Evolutionary conservation across 108 stramenopile species (phyloP).

Genomic region (Schizochytrium sp.): DNA sequence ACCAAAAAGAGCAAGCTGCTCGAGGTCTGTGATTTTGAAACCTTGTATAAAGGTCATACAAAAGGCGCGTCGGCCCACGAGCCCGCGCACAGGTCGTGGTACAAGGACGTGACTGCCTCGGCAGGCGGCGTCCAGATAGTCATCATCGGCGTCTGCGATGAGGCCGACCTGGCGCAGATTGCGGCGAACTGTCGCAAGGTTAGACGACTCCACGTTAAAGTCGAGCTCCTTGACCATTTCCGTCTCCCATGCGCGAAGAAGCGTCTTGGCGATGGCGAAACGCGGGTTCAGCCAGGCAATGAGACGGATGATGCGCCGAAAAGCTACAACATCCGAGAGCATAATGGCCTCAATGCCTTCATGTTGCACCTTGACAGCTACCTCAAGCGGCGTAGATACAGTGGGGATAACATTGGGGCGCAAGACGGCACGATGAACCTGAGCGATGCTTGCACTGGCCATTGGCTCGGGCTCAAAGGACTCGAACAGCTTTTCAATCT

Average conservation of each 20-base stretch:
- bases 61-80: background rate
- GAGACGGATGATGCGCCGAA: background rate
- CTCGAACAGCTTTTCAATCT: constrained; percentile 63
- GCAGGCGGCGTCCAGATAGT: background rate
- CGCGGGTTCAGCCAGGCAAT: background rate
- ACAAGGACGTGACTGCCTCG: background rate
- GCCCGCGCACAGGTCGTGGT: background rate
- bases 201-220: background rate
- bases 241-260: background rate
- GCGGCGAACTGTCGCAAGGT: background rate
- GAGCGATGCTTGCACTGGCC: constrained; percentile 80
- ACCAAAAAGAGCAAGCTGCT: background rate
- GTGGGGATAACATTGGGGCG: background rate
- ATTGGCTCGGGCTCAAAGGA: constrained; percentile 68
- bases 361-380: constrained; percentile 90
- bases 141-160: background rate
- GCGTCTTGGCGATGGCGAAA: background rate
- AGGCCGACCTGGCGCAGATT: background rate
- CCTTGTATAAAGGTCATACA: background rate
- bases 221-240: constrained; percentile 17
- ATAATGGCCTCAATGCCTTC: constrained; percentile 80
- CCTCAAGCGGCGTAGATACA: constrained; percentile 42
- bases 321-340: constrained; percentile 61
- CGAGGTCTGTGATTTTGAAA: background rate
- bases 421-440: constrained; percentile 73